These are phyloP conservation scores for Pseudohyphozyma bogoriensis DNA, from an alignment of 768 basidiomycete species.

Conservation along the genomic window DNA sequence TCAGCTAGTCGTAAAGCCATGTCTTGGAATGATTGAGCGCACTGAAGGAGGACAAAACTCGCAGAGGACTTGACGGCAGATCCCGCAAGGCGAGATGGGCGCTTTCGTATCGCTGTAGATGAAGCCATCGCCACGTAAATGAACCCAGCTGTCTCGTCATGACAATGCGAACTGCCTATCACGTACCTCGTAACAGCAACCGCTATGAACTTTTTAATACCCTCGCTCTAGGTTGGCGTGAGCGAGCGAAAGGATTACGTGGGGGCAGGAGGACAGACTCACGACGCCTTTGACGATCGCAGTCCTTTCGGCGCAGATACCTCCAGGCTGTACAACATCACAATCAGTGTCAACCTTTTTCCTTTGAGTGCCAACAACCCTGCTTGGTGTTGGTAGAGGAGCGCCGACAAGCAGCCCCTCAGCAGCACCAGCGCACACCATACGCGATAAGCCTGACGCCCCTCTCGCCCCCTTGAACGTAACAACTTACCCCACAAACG, in stretches of 20 bases:
- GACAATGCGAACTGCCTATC: too few species aligned
- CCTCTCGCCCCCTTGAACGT: neutral
- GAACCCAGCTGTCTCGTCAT: too few species aligned
- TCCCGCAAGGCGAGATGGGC: conserved; percentile 75
- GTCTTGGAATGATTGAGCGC: neutral
- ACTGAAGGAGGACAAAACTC: conserved; percentile 64
- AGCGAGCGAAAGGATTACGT: neutral
- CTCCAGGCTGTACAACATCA: conserved; percentile 54
- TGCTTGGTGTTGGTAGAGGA: too few species aligned
- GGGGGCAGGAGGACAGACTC: conserved; percentile 36
- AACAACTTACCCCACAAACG: conserved; percentile 60
- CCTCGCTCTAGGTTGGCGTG: conserved; percentile 56
- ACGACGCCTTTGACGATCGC: conserved; percentile 91
- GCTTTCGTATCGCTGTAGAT: conserved; percentile 55
- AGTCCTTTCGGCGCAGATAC: conserved; percentile 90
- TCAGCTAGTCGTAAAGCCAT: neutral
- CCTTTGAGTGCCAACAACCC: too few species aligned
- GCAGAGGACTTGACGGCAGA: conserved; percentile 68
- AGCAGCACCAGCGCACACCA: too few species aligned
- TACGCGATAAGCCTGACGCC: too few species aligned
- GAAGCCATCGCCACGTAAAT: neutral
- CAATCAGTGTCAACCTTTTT: too few species aligned
- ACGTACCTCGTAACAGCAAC: conserved; percentile 72
- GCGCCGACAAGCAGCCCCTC: too few species aligned
- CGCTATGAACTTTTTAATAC: conserved; percentile 56